Percentiles rank a stretch among this genome's conserved stretches.
Conservation (phyloP, 1,139 yeast genomes). For the Debaryomyces sp. region DNA sequence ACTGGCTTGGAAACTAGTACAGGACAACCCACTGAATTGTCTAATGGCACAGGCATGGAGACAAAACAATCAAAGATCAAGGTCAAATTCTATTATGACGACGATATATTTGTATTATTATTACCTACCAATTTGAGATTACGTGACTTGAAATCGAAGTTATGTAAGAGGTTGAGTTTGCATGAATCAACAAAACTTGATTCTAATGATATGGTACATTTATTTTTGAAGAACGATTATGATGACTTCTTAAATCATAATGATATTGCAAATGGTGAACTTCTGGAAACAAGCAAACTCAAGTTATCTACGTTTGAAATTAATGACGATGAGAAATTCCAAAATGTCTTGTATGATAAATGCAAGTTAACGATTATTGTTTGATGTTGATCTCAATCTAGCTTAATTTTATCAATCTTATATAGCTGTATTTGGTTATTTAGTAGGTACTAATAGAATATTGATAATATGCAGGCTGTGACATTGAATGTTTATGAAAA, state of each 20-base stretch:
- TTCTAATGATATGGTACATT: conserved; percentile 20
- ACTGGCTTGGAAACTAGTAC: conserved; percentile 4
- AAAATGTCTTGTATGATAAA: conserved; percentile 46
- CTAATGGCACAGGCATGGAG: conserved; percentile 4
- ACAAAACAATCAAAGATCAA: conserved; percentile 44
- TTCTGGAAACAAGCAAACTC: conserved; percentile 22
- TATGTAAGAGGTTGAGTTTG: conserved; percentile 62
- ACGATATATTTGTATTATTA: conserved; percentile 87
- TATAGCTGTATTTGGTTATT: background rate
- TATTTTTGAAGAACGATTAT: conserved; percentile 45
- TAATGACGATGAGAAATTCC: conserved; percentile 45
- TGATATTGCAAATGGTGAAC: conserved; percentile 30
- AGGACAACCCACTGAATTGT: conserved; percentile 5
- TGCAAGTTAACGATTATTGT: conserved; percentile 45
- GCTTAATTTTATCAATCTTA: background rate
- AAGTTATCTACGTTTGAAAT: conserved; percentile 39
- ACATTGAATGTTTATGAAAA: background rate
- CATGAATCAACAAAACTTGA: conserved; percentile 7
- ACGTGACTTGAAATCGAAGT: conserved; percentile 61
- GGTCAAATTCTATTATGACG: conserved; percentile 84
- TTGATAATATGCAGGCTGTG: background rate
- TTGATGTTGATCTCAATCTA: conserved; percentile 6
- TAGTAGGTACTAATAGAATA: background rate
- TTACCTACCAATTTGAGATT: conserved; percentile 65
- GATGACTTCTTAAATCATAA: conserved; percentile 41